Evolutionary conservation across 768 basidiomycete species (phyloP).

Genomic region (Lactarius akahatsu): DNA sequence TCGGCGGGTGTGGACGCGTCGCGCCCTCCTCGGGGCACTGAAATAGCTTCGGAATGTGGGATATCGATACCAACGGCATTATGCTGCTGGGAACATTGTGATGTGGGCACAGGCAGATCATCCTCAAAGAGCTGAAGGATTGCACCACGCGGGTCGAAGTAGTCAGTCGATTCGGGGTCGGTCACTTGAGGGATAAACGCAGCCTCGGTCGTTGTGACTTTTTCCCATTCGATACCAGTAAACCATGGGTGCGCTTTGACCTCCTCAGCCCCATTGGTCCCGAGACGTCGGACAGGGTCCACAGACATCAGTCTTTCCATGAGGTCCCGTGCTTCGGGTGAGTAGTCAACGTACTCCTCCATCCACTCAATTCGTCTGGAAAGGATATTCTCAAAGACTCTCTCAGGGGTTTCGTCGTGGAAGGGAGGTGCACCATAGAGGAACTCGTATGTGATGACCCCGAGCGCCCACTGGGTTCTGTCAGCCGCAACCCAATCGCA

Average conservation of each 20-base stretch:
- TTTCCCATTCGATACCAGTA: slow-evolving; percentile 88
- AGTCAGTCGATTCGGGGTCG: slow-evolving; percentile 99
- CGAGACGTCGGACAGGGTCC: slow-evolving; percentile 78
- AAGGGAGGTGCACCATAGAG: slow-evolving; percentile 96
- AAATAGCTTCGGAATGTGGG: slow-evolving; percentile 30
- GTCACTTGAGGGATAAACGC: slow-evolving; percentile 94
- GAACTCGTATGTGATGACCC: slow-evolving; percentile 98
- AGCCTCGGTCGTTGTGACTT: slow-evolving; percentile 83
- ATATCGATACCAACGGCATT: slow-evolving; percentile 36
- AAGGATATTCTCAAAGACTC: slow-evolving; percentile 97
- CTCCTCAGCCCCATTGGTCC: slow-evolving; percentile 84
- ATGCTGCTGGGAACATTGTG: slow-evolving; percentile 48
- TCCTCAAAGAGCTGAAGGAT: slow-evolving; percentile 89
- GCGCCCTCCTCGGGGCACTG: slow-evolving; percentile 32
- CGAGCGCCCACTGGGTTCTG: slow-evolving; percentile 84
- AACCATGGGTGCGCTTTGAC: slow-evolving; percentile 93
- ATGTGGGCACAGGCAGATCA: slow-evolving; percentile 65
- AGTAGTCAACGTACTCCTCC: slow-evolving; percentile 87
- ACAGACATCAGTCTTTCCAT: slow-evolving; percentile 83
- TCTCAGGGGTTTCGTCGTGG: slow-evolving; percentile 95
- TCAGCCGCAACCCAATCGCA: slow-evolving; percentile 23
- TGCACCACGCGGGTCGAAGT: slow-evolving; percentile 96
- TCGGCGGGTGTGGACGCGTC: slow-evolving; percentile 53
- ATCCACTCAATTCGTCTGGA: slow-evolving; percentile 95
- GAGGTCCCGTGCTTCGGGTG: slow-evolving; percentile 84